Percentiles rank a stretch among this genome's conserved stretches.
Evolutionary conservation across 495 filamentous ascomycete species (phyloP).

Genomic region (Annulohypoxylon moriforme): DNA sequence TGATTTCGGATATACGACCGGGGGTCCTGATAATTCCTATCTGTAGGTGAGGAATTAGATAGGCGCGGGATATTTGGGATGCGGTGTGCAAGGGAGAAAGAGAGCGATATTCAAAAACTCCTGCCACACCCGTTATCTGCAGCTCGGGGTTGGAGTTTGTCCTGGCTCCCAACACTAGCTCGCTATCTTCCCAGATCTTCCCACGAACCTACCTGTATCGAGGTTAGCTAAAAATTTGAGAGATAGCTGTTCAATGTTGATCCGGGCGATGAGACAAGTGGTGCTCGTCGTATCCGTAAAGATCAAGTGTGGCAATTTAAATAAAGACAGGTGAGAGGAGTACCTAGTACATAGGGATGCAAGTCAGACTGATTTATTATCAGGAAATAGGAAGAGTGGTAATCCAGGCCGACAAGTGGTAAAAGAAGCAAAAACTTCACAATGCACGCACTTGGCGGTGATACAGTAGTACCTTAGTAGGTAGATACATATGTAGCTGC

Average conservation of each 20-base stretch:
- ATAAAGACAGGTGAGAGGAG: neutral
- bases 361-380: conserved; percentile 4
- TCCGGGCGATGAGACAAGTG: neutral
- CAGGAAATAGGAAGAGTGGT: conserved; percentile 8
- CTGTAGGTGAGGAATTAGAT: conserved; percentile 33
- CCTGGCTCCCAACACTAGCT: neutral
- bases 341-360: neutral
- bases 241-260: neutral
- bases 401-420: neutral
- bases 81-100: conserved; percentile 21
- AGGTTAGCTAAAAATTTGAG: conserved; percentile 5
- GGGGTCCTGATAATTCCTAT: conserved; percentile 34
- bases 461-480: neutral
- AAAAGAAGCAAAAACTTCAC: conserved; percentile 6
- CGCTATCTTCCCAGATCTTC: conserved; percentile 5
- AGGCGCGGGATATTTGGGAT: conserved; percentile 18
- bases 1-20: conserved; percentile 35
- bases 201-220: neutral
- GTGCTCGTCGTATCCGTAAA: neutral
- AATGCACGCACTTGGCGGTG: neutral
- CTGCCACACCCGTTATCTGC: neutral
- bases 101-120: conserved; percentile 17
- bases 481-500: neutral
- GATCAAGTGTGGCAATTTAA: conserved; percentile 1
- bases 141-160: conserved; percentile 1